Percentiles rank a stretch among this genome's conserved stretches.
Evolutionary conservation across 2,329 filamentous ascomycete genomes (phyloP).

Genomic region (Aschersonia sp.): DNA sequence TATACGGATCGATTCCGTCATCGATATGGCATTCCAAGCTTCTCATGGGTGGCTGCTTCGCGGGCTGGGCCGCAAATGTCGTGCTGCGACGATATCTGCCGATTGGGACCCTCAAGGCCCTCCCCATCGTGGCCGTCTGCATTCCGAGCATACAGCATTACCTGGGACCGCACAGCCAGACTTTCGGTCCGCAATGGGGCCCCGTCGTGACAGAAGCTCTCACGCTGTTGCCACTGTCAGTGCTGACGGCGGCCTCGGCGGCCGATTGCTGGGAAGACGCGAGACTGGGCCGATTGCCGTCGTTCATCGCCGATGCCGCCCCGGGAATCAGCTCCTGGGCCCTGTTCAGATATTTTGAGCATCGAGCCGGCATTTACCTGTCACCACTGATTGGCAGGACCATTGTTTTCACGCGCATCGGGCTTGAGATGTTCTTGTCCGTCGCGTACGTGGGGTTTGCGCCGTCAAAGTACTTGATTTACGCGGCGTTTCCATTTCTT

Average conservation of each 20-base stretch:
- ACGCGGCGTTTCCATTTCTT: slow-evolving; percentile 57
- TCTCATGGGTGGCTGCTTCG: slow-evolving; percentile 50
- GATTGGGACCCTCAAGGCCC: slow-evolving; percentile 33
- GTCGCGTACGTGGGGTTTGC: slow-evolving; percentile 49
- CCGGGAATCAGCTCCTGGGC: slow-evolving; percentile 54
- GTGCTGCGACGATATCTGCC: slow-evolving; percentile 31
- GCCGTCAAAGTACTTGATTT: slow-evolving; percentile 52
- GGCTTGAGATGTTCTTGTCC: slow-evolving; percentile 55
- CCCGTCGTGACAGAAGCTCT: slow-evolving; percentile 61
- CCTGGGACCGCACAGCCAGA: slow-evolving; percentile 50
- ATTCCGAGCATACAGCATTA: slow-evolving; percentile 60
- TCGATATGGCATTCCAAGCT: slow-evolving; percentile 55
- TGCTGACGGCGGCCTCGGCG: slow-evolving; percentile 48
- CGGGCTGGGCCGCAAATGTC: slow-evolving; percentile 58
- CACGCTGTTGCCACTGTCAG: slow-evolving; percentile 55
- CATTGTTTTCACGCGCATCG: slow-evolving; percentile 53
- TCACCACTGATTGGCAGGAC: slow-evolving; percentile 42
- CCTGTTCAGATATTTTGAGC: slow-evolving; percentile 42
- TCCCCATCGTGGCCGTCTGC: slow-evolving; percentile 63
- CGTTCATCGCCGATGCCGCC: slow-evolving; percentile 44
- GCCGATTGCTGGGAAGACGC: slow-evolving; percentile 50
- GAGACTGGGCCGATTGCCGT: slow-evolving; percentile 38
- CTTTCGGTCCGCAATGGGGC: slow-evolving; percentile 54
- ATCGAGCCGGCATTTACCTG: slow-evolving; percentile 22
- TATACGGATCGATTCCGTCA: slow-evolving; percentile 75